Evolutionary conservation across 2,329 filamentous ascomycete species (phyloP).

Genomic region (Epichloe gansuensis): DNA sequence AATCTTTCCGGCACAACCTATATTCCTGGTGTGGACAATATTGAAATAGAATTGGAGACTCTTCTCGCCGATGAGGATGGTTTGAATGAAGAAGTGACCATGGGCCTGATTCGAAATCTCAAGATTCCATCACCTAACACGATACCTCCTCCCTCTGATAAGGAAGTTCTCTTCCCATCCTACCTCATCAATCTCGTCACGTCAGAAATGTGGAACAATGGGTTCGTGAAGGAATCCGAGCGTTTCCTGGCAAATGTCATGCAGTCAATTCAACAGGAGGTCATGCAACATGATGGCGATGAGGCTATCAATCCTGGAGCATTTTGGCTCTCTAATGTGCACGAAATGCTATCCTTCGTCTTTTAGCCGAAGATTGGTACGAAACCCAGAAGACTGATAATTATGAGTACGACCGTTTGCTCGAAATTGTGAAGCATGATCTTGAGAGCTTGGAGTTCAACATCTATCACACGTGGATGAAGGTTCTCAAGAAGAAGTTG

Average conservation of each 20-base stretch:
- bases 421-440: conserved; percentile 99
- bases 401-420: conserved; percentile 91
- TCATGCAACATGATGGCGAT: conserved; percentile 97
- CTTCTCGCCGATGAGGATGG: conserved; percentile 91
- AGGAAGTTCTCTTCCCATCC: conserved; percentile 96
- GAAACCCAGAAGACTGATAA: conserved; percentile 99
- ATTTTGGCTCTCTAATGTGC: conserved; percentile 98
- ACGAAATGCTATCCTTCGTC: conserved; percentile 99
- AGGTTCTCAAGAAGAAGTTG: conserved; percentile 97
- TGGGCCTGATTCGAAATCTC: conserved; percentile 90
- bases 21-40: conserved; percentile 71
- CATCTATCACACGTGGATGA: conserved; percentile 99
- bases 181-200: conserved; percentile 99
- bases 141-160: conserved; percentile 85
- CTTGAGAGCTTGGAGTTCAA: conserved; percentile 98
- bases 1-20: conserved; percentile 65
- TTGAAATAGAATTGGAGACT: conserved; percentile 89
- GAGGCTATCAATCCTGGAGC: conserved; percentile 94
- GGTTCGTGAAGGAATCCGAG: conserved; percentile 98
- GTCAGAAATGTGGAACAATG: conserved; percentile 99
- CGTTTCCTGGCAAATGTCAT: conserved; percentile 98
- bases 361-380: conserved; percentile 99
- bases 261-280: conserved; percentile 98
- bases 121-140: conserved; percentile 87
- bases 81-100: conserved; percentile 91